These are phyloP conservation scores for Eucalyptus microcorys DNA, from an alignment of 345 rosid species.

Conservation along the genomic window DNA sequence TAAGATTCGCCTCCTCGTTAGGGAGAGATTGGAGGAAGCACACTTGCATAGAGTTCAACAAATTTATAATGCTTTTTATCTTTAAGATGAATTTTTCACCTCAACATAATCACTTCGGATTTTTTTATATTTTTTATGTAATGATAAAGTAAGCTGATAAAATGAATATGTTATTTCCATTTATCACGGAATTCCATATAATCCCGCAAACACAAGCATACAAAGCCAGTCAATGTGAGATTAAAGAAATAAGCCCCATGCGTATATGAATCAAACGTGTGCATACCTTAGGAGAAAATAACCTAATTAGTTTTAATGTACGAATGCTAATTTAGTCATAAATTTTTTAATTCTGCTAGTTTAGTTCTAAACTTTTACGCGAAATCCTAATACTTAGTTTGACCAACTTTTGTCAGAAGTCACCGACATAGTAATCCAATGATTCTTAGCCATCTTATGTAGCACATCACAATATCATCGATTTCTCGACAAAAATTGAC, in stretches of 20 bases:
- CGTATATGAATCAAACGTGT: background rate
- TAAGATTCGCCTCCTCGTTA: background rate
- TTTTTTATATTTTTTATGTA: background rate
- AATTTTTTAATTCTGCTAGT: rapidly evolving
- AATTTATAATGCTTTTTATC: background rate
- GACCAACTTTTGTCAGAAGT: background rate
- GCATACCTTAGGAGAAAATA: background rate
- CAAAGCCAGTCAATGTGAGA: background rate
- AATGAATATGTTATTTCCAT: background rate
- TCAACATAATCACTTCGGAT: background rate
- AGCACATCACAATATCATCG: rapidly evolving
- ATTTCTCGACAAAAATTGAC: background rate
- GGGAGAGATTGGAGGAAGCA: background rate
- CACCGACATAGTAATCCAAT: background rate
- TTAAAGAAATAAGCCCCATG: background rate
- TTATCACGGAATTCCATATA: background rate
- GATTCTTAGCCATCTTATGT: background rate
- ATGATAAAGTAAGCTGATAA: background rate
- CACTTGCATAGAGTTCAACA: background rate
- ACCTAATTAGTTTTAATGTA: background rate
- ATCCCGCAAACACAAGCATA: background rate
- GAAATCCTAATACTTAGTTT: rapidly evolving
- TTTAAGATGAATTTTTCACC: background rate
- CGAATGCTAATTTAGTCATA: background rate
- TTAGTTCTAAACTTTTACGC: rapidly evolving